phyloP scores from a whole-genome alignment of 2,329 filamentous ascomycete species.

The Ciborinia camelliae region DNA sequence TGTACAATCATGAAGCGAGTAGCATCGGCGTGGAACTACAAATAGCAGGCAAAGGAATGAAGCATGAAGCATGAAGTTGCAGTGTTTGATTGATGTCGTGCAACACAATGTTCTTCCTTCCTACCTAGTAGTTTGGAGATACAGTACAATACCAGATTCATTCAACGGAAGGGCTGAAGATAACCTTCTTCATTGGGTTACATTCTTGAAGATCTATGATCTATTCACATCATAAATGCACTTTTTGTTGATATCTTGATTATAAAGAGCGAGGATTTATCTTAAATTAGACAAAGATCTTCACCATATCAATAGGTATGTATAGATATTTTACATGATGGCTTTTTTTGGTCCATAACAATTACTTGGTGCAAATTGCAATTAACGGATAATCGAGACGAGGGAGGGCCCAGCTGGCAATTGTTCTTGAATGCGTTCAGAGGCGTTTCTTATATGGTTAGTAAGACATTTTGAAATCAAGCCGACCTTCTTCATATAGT shows the following conservation, averaged over 20 bases:
- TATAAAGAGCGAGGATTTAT: not conserved
- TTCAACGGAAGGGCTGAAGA: not conserved
- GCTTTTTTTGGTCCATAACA: not conserved
- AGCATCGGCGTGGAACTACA: not conserved
- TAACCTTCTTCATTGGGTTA: not conserved
- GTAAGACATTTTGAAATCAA: not conserved
- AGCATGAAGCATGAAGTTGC: not conserved
- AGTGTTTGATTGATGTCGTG: conserved; percentile 6
- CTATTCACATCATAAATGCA: not conserved
- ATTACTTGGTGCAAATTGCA: too few relatives aligned
- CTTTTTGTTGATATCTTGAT: not conserved
- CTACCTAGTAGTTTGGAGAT: not conserved
- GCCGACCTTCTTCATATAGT: conserved; percentile 2
- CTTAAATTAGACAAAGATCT: not conserved
- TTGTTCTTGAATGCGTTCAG: not conserved
- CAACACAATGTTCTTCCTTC: not conserved
- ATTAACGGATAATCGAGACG: too few relatives aligned
- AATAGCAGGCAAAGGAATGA: not conserved
- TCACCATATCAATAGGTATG: not conserved
- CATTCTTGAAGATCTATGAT: not conserved
- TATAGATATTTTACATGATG: not conserved
- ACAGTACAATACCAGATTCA: too few relatives aligned
- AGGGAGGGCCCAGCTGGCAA: not conserved
- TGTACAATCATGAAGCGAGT: not conserved
- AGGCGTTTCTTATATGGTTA: conserved; percentile 10